phyloP scores from a whole-genome alignment of 257 asterid genomes.

The Nemophila menziesii region DNA sequence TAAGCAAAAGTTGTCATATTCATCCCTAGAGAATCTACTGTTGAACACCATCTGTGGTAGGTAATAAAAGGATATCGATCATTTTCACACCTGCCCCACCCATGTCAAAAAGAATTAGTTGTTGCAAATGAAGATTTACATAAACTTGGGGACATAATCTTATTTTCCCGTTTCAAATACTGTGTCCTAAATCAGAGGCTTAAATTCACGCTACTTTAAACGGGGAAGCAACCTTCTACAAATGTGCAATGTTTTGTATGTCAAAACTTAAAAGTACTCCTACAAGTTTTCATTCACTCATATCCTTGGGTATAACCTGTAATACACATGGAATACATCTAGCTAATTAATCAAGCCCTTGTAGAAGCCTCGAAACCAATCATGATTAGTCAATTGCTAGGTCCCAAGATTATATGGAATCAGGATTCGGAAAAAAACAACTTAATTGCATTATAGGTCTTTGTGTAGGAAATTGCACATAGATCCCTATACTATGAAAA shows the following conservation, averaged over 20 bases:
- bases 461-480: too few species aligned
- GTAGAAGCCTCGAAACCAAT: background rate
- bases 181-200: background rate
- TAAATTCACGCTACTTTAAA: background rate
- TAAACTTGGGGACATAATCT: too few species aligned
- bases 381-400: too few species aligned
- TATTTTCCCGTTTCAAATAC: background rate
- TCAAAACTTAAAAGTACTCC: conserved; percentile 63
- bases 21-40: too few species aligned
- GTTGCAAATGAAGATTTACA: too few species aligned
- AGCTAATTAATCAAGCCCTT: conserved; percentile 1
- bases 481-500: too few species aligned
- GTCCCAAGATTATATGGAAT: too few species aligned
- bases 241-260: conserved; percentile 59
- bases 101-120: too few species aligned
- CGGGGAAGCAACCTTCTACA: conserved; percentile 57
- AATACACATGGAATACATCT: conserved; percentile 9
- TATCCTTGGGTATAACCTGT: conserved; percentile 95
- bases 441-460: too few species aligned
- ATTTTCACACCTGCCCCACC: conserved; percentile 1
- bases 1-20: too few species aligned
- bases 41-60: too few species aligned
- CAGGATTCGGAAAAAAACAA: too few species aligned
- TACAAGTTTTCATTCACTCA: conserved; percentile 83
- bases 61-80: background rate